Percentiles rank a stretch among this genome's conserved stretches.
Evolutionary conservation across 1,284 basidiomycete genomes (phyloP).

Genomic region (Moesziomyces globuligerus): DNA sequence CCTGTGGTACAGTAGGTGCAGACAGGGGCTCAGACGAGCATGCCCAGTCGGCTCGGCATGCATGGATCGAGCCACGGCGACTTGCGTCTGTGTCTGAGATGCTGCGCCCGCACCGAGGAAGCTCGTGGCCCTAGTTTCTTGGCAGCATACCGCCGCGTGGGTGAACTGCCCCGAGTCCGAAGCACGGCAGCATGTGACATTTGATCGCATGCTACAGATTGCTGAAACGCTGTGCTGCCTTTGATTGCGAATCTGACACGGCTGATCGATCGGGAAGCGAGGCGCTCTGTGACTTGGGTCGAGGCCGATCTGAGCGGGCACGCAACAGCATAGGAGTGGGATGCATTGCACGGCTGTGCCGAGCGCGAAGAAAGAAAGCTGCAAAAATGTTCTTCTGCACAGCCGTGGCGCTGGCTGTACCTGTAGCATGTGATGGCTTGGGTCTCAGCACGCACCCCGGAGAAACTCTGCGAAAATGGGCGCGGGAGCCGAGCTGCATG

Average conservation of each 20-base stretch:
- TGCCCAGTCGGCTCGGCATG: not conserved
- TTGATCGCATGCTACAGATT: too few relatives aligned
- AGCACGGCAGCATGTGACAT: too few relatives aligned
- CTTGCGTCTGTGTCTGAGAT: not conserved
- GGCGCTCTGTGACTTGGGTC: too few relatives aligned
- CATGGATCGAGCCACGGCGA: not conserved
- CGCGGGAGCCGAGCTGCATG: not conserved
- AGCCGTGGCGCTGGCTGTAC: conserved; percentile 3
- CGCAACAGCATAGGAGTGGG: too few relatives aligned
- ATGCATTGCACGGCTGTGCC: conserved; percentile 4
- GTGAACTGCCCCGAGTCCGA: not conserved
- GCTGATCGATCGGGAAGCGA: too few relatives aligned
- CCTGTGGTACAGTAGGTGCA: not conserved
- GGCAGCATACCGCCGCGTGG: not conserved
- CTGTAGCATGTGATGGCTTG: not conserved
- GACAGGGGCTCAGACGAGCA: too few relatives aligned
- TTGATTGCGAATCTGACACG: too few relatives aligned
- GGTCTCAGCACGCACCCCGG: not conserved
- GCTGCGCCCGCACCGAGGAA: not conserved
- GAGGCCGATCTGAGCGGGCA: too few relatives aligned
- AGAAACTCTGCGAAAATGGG: not conserved
- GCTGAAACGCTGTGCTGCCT: too few relatives aligned
- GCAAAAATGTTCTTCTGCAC: conserved; percentile 1
- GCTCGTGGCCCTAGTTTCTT: not conserved
- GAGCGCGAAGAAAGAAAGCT: conserved; percentile 17